phyloP scores from a whole-genome alignment of 305 asterid genomes.

The Fraxinus nigra region DNA sequence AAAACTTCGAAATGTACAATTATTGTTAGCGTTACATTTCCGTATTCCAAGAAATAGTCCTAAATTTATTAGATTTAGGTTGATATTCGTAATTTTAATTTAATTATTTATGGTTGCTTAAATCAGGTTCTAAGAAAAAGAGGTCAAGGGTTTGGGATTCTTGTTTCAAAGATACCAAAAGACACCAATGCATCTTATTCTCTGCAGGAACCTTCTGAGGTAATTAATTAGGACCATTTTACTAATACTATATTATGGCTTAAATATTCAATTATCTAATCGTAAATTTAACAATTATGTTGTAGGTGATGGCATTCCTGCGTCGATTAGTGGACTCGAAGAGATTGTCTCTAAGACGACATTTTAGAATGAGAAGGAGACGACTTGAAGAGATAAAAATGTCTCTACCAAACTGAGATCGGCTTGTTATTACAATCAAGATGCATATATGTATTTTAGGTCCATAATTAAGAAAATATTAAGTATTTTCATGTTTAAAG shows the following conservation, averaged over 20 bases:
- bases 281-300: background rate
- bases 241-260: background rate
- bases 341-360: constrained; percentile 41
- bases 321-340: constrained; percentile 78
- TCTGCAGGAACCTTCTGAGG: constrained; percentile 90
- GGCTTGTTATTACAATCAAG: constrained; percentile 22
- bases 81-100: background rate
- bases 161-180: constrained; percentile 79
- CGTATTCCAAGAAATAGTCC: background rate
- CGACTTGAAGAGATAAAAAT: constrained; percentile 50
- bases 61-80: background rate
- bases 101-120: background rate
- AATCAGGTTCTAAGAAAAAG: constrained; percentile 68
- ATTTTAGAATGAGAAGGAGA: constrained; percentile 43
- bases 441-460: constrained; percentile 28
- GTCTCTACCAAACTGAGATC: constrained; percentile 30
- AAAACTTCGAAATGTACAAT: background rate
- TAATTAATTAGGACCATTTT: constrained; percentile 6
- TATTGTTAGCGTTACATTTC: background rate
- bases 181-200: constrained; percentile 87
- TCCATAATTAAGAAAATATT: constrained; percentile 10
- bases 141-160: constrained; percentile 89
- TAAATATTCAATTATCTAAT: background rate
- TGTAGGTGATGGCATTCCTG: constrained; percentile 80
- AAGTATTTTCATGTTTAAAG: constrained; percentile 22